Evolutionary conservation across 768 basidiomycete species (phyloP), one percentile per base, ranked within the genome.

Genomic region (Phylloporus sp.): DNA sequence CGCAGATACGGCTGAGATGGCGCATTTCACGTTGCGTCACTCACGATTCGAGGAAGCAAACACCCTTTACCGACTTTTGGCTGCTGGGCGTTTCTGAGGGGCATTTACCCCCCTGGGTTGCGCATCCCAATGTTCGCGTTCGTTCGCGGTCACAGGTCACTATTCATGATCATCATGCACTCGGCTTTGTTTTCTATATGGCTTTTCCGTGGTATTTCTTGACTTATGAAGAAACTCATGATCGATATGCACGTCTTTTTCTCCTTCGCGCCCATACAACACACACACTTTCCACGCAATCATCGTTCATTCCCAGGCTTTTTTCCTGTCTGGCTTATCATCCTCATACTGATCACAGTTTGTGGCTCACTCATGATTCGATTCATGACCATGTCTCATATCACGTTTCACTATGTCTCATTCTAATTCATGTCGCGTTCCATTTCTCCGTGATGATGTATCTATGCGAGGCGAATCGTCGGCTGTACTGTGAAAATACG

Each of bases 41-140:
- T 77, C 89, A 11, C 77, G 84, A 3, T 83, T 89, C 52, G 86
- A 88, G 62, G 88, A 91, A 57, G 88, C 88, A 16, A 88, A 85
- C 56, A 66, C 75, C 52, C 76, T 91, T 40, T 91, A 90, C 61
- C 80, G 88, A 20, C 62, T 76, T 43, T 73, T 91, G 56, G 86
- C 79, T 40, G 67, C 64, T 39, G 66, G 68, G 47, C 66, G 74
- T 53, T 65, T 61, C 46, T 69, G 57, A 65, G 35, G 39, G 24
- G 32, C 29, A 5, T n/a, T 10, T 28, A 12, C 34, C n/a, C n/a
- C n/a, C n/a, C n/a, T n/a, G n/a, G n/a, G 24, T 15, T 49, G 38
- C 31, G 15, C 20, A 26, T 38, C 12, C 22, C 5, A 6, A 23
- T 13, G 26, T 41, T 16, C 40, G 23, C 23, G 13, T 27, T 26